Base-by-base conservation (phyloP, 257 asterid species). In the Cordia subcordata region DNA sequence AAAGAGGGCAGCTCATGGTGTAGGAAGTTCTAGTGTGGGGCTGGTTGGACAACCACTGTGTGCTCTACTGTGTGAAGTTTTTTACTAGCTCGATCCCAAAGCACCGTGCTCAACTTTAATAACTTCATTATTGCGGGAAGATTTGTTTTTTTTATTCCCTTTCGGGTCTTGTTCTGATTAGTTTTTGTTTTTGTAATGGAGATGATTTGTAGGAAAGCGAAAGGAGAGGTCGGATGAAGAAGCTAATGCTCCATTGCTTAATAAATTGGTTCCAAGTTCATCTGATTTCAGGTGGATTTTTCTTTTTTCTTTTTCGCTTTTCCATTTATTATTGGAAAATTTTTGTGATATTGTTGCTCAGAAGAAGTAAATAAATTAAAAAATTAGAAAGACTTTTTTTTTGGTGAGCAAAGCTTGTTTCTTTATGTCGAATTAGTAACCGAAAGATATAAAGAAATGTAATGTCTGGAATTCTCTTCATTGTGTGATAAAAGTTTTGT, bases 251-350 rank as follows among this genome's bases (percentile, higher is more conserved):
- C 51, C 77, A 22, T 68, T 62, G 67, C 77, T 80, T 55, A 78
- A 82, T 64, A 88, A 94, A 39, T 76, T 92, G 72, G 65, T 71
- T 57, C 99, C 99, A 57, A 78, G 82, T 55, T 88, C 94, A 13
- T 70, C 93, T 10, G 96, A 88, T 69, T 72, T 70, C 81, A 88
- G 96, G 97, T 86, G 70, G 57, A 19, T 39, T 12, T 55, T 63
- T 40, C 32, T 20, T 40, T 11, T 9, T 33, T 55, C 18, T 32
- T 10, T 49, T 2, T 22, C 4, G 5, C 22, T 4, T 52, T n/a
- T 61, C 60, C 0, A 0, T 46, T 53, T 16, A 10, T 1, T 6
- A 8, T 49, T 51, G 20, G 40, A 1, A 13, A 17, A 5, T 13
- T 16, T 38, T 40, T 37, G 13, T 57, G 14, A 14, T 10, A 8